phyloP scores from a whole-genome alignment of 1,284 basidiomycete genomes.

The Sanguinoderma infundibulare region DNA sequence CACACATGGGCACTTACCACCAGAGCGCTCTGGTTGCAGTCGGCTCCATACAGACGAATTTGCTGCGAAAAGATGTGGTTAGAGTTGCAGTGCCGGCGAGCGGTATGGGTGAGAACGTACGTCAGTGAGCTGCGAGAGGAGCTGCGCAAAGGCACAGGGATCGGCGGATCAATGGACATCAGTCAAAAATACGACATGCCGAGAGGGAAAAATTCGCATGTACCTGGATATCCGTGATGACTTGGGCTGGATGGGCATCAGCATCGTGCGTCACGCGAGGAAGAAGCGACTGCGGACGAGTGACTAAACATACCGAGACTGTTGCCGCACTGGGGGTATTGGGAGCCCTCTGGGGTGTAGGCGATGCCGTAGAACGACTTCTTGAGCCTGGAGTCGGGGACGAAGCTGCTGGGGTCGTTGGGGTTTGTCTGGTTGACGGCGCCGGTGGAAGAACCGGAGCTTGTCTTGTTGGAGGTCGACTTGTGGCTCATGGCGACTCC shows the following conservation, averaged over 20 bases:
- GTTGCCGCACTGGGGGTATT: slow-evolving; percentile 54
- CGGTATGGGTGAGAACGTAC: slow-evolving; percentile 4
- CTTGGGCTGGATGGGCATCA: slow-evolving; percentile 27
- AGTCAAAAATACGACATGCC: background rate
- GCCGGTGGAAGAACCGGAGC: slow-evolving; percentile 33
- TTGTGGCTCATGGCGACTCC: slow-evolving; percentile 49
- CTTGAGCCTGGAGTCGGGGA: slow-evolving; percentile 62
- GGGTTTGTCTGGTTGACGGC: slow-evolving; percentile 53
- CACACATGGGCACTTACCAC: slow-evolving; percentile 40
- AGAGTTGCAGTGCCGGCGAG: slow-evolving; percentile 28
- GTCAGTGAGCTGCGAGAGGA: slow-evolving; percentile 60
- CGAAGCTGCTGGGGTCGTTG: slow-evolving; percentile 68
- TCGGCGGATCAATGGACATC: slow-evolving; percentile 5
- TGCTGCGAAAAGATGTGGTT: slow-evolving; percentile 15
- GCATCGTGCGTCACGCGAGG: background rate
- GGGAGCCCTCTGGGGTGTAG: slow-evolving; percentile 67
- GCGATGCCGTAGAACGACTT: slow-evolving; percentile 76
- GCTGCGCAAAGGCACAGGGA: slow-evolving; percentile 32
- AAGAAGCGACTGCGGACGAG: background rate
- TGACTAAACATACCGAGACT: slow-evolving; percentile 42
- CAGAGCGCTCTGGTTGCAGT: slow-evolving; percentile 61
- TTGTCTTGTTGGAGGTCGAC: slow-evolving; percentile 27
- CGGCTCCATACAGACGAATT: slow-evolving; percentile 62
- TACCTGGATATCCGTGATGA: slow-evolving; percentile 59
- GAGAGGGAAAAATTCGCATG: background rate